Base-by-base conservation (phyloP, 352 stramenopile species). In the Phytophthora pinifolia region DNA sequence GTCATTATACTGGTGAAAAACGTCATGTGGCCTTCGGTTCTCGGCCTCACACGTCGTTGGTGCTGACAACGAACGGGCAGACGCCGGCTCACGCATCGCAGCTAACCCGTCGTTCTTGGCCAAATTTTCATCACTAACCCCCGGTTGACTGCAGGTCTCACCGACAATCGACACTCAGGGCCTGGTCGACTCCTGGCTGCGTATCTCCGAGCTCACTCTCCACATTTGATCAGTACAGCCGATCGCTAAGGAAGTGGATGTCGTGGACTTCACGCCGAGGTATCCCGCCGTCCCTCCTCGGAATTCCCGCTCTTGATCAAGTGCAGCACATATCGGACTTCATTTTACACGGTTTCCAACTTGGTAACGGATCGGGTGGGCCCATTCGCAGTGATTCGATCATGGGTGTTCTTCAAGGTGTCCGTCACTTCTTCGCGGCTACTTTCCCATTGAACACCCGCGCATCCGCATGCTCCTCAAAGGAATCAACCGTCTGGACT, bases 391-490 rank as follows among this genome's bases (percentile, higher is more conserved):
- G 33, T 13, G 27, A 41, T 2, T 30, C 33, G 3, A 47, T 61
- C 17, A 4, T 32, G 44, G 18, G 1, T 1, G 15, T 36, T 3
- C 44, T 50, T 5, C 14, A 38, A 2, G 43, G 44, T 12, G 15
- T 54, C 7, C 53, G 31, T 9, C 44, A 49, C 9, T 54, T 54
- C 20, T 54, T 61, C 6, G 15, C 17, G 0, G 52, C 53, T 1
- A 42, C 8, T 61, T 61, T 22, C 36, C 36, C 1, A 30, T 42
- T 18, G 4, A 2, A 27, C 53, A 55, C 31, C 36, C 36, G 15
- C 53, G 49, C 36, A 54, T 54, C 14, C n/a, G 22, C 6, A 54
- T 61, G 53, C 33, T 54, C 0, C 42, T 53, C 43, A 47, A 53
- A 34, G 42, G 43, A 14, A 54, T 46, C 29, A 42, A 44, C n/a